Base-by-base conservation (phyloP, 2,329 filamentous ascomycete genomes). In the Tolypocladium amazonense region DNA sequence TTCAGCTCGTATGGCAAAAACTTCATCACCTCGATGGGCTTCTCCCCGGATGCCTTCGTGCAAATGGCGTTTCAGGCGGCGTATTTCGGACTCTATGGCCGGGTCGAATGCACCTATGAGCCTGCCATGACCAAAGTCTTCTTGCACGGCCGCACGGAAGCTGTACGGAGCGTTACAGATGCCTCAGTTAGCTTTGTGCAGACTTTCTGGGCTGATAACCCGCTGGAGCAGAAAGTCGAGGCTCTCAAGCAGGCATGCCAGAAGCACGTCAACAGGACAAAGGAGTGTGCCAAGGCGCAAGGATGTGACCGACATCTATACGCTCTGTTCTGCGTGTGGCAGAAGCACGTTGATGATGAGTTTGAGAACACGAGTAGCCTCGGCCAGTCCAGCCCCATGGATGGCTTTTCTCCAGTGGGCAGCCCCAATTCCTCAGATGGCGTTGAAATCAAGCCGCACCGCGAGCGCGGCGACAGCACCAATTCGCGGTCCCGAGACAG, bases 1-100 rank as follows among this genome's bases (percentile, higher is more conserved):
- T 97, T 97, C 67, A 77, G 79, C 56, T 85, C 87, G 30, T 99
- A 96, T 67, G 94, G 94, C 65, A 97, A 97, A 79, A 96, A 94
- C 73, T 97, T 97, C 71, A 97, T 99, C 74, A 97, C 92, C 0
- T 91, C 89, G 0, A 95, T 95, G 87, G 93, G 93, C 9, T 95
- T 97, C 75, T 97, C 93, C 0, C 93, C 94, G 0, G 94, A 97
- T 71, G 94, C 94, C 0, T 99, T 96, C 71, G 90, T 99, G 25
- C 94, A 99, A 73, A 97, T 99, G 93, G 94, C 94, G 0, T 97
- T 97, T 77, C 94, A 99, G 73, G 93, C 93, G 5, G 93, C 94
- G 1, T 97, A 99, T 77, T 99, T 97, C 69, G 94, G 94, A 2
- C 81, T 99, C 9, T 99, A 97, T 67, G 94, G 94, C 3, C 86